Percentiles rank a stretch among this genome's conserved stretches.
phyloP scores from a whole-genome alignment of 441 rosid species.

The Capsella rubella region DNA sequence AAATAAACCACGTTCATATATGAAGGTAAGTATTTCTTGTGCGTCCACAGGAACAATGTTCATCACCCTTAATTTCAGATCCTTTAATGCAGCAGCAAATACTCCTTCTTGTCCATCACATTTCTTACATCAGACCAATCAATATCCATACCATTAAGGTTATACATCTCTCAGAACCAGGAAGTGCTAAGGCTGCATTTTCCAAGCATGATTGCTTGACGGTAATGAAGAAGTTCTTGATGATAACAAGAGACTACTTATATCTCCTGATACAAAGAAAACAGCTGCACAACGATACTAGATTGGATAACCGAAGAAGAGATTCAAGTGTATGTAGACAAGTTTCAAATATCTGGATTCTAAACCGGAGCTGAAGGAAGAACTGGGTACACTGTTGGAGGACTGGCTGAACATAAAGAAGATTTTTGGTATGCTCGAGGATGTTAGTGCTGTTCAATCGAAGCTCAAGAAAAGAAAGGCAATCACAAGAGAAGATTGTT shows the following conservation, averaged over 20 bases:
- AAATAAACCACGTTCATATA: no score
- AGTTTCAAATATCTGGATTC: conserved; percentile 77
- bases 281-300: conserved; percentile 40
- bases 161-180: conserved; percentile 69
- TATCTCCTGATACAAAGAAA: conserved; percentile 49
- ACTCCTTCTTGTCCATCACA: no score
- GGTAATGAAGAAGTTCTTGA: conserved; percentile 73
- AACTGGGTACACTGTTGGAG: conserved; percentile 76
- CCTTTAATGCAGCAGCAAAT: no score
- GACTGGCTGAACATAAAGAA: conserved; percentile 81
- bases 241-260: conserved; percentile 54
- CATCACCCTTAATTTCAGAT: no score
- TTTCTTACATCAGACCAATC: no score
- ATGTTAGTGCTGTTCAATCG: conserved; percentile 67
- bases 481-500: conserved; percentile 62
- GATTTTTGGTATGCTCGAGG: conserved; percentile 63
- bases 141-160: not conserved
- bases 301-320: conserved; percentile 79
- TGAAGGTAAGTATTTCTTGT: no score
- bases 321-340: conserved; percentile 65
- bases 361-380: conserved; percentile 79
- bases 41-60: no score
- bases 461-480: conserved; percentile 77
- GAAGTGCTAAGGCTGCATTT: conserved; percentile 79
- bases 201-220: conserved; percentile 64